Base-by-base conservation (phyloP, 2,329 filamentous ascomycete genomes). In the Berkeleyomyces rouxiae region DNA sequence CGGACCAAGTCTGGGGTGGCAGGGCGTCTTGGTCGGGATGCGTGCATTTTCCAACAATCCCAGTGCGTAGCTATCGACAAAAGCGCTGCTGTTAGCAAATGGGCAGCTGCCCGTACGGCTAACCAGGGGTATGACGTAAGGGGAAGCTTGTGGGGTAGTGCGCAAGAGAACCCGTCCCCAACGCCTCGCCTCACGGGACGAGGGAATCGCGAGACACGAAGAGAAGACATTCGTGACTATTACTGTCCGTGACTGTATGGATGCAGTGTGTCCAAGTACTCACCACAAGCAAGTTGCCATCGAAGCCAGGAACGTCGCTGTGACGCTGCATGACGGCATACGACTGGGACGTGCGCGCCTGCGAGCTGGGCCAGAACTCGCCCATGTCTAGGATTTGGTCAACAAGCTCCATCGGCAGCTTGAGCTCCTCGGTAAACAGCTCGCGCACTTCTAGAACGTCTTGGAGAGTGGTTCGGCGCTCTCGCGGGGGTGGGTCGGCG, bases 341-440 rank as follows among this genome's bases (percentile, higher is more conserved):
- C 33, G 6, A 2, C 4, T 16, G 4, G 4, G 31, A 4, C 7
- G 58, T 46, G 16, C 60, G 44, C 7, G 40, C 40, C 39, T 67
- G 70, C 1, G 77, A 76, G 66, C 78, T 78, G 11, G 77, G 78
- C 82, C 83, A 86, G 70, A 85, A 85, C 70, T 84, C 82, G 62
- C 82, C 83, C 37, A 74, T 69, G 67, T 86, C 82, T 61, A 85
- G 70, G 55, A 86, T 76, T 55, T 70, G 69, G 67, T 84, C 78
- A 44, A 82, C 72, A 0, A 86, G 64, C 65, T 85, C 82, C 1
- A 74, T 69, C 0, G 83, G 82, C 1, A 85, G 71, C 2, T 69
- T 69, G 5, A 71, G 70, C 9, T 70, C 72, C 61, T 74, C 73
- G 36, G 67, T 68, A n/a, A 85, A 68, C 69, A 80, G 74, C 10